Base-by-base conservation (phyloP, 306 rosid species). In the Glycine latifolia region DNA sequence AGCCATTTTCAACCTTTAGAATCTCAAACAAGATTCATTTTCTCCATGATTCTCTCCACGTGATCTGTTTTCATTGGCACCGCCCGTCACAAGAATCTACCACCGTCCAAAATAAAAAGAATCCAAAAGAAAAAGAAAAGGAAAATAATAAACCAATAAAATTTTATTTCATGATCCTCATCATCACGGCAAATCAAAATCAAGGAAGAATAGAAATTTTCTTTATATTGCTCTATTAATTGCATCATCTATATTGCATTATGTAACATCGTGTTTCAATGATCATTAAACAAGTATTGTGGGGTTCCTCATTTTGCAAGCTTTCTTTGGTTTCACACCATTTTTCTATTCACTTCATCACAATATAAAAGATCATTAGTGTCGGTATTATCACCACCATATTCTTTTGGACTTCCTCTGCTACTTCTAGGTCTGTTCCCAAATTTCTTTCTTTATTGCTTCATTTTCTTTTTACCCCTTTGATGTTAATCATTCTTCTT, bases 1-100 rank as follows among this genome's bases (percentile, higher is more conserved):
- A 52, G 39, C 20, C 68, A 48, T 44, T 47, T 20, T 20, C 20
- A 20, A 62, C 13, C 59, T 39, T 4, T 49, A 44, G 87, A 88
- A 82, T 72, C 90, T 85, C 39, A 59, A 79, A 33, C 55, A 43
- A 73, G 89, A 58, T 85, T 82, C 85, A 60, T 17, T 20, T 67
- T 1, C 17, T 54, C 8, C 58, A 13, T 14, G 75, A 81, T 81
- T 81, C 81, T 76, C 31, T 75, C 85, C 70, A 75, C 81, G 85
- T 81, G 16, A 2, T 10, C 10, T 1, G 7, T 53, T 31, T 41
- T 33, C 5, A 66, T 31, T 62, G 52, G 52, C 26, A 9, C 66
- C 0, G 4, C 47, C 15, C 31, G 4, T 10, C 47, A 2, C 39
- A n/a, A 44, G 6, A 68, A 58, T 31, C 20, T 35, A 6, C 7